phyloP scores from a whole-genome alignment of 2,329 filamentous ascomycete genomes.

The Talaromyces islandicus region DNA sequence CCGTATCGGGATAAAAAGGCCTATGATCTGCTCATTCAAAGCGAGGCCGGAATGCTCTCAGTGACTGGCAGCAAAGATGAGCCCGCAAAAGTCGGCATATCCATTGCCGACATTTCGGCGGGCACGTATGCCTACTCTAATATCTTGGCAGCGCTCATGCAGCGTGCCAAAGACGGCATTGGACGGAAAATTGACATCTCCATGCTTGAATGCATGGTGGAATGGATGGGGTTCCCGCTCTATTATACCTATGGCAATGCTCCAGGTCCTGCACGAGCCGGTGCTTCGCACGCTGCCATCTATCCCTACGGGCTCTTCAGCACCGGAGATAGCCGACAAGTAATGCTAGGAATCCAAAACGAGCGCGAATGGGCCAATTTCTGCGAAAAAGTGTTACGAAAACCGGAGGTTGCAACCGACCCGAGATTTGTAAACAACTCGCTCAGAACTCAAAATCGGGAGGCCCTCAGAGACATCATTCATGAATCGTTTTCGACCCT shows the following conservation, averaged over 20 bases:
- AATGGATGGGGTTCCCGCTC: constrained; percentile 55
- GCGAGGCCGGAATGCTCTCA: constrained; percentile 48
- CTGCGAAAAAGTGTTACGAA: constrained; percentile 41
- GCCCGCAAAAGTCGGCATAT: constrained; percentile 48
- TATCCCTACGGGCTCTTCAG: constrained; percentile 54
- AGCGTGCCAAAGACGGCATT: constrained; percentile 42
- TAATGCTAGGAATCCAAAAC: constrained; percentile 55
- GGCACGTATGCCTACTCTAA: constrained; percentile 50
- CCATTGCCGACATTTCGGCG: constrained; percentile 50
- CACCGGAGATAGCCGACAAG: constrained; percentile 42
- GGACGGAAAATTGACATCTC: constrained; percentile 50
- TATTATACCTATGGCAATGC: constrained; percentile 49
- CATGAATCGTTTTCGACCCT: constrained; percentile 34
- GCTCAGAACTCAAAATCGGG: constrained; percentile 42
- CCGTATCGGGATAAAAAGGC: constrained; percentile 52
- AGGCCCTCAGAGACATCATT: constrained; percentile 43
- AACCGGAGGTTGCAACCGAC: constrained; percentile 39
- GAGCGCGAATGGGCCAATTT: constrained; percentile 52
- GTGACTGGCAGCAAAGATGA: constrained; percentile 43
- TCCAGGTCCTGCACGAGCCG: constrained; percentile 38
- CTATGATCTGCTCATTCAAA: constrained; percentile 51
- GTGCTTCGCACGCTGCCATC: constrained; percentile 50
- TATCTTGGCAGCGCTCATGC: constrained; percentile 46
- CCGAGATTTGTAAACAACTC: constrained; percentile 45
- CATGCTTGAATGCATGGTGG: constrained; percentile 54